Percentiles rank a stretch among this genome's conserved stretches.
Evolutionary conservation across 2,329 filamentous ascomycete genomes (phyloP).

Genomic region (Dactylellina parvicollis): DNA sequence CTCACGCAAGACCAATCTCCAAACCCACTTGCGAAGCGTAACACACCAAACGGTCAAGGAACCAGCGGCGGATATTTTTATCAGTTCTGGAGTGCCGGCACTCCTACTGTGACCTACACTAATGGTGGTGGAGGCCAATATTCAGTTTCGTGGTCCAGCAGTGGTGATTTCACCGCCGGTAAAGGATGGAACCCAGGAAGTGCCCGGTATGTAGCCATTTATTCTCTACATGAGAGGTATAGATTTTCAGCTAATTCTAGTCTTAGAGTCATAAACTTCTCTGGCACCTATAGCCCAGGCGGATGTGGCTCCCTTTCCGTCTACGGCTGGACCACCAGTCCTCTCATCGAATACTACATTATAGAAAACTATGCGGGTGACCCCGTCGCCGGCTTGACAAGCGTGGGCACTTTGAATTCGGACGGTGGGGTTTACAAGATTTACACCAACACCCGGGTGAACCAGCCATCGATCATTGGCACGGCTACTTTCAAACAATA

Average conservation of each 20-base stretch:
- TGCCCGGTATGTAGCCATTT: conserved; percentile 64
- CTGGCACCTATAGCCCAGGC: conserved; percentile 64
- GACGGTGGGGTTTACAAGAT: conserved; percentile 69
- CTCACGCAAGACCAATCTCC: too few relatives aligned
- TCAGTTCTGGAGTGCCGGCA: conserved; percentile 66
- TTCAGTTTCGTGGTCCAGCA: conserved; percentile 63
- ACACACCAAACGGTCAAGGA: conserved; percentile 58
- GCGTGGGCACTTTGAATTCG: conserved; percentile 66
- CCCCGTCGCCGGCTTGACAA: conserved; percentile 64
- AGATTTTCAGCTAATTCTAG: conserved; percentile 23
- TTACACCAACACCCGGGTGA: conserved; percentile 65
- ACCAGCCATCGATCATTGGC: conserved; percentile 65
- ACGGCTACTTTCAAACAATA: conserved; percentile 69
- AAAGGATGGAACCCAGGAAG: conserved; percentile 70
- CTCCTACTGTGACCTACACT: conserved; percentile 63
- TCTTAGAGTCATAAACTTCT: conserved; percentile 66
- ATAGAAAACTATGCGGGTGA: conserved; percentile 66
- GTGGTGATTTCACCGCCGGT: conserved; percentile 68
- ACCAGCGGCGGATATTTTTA: conserved; percentile 65
- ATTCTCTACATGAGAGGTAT: background rate
- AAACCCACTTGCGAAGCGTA: too few relatives aligned
- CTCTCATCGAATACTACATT: conserved; percentile 70
- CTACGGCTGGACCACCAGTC: conserved; percentile 69
- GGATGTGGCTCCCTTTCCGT: conserved; percentile 68
- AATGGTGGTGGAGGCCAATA: conserved; percentile 64